These are phyloP conservation scores for Neospermospora avenae DNA, from an alignment of 2,329 filamentous ascomycete species.

Conservation along the genomic window DNA sequence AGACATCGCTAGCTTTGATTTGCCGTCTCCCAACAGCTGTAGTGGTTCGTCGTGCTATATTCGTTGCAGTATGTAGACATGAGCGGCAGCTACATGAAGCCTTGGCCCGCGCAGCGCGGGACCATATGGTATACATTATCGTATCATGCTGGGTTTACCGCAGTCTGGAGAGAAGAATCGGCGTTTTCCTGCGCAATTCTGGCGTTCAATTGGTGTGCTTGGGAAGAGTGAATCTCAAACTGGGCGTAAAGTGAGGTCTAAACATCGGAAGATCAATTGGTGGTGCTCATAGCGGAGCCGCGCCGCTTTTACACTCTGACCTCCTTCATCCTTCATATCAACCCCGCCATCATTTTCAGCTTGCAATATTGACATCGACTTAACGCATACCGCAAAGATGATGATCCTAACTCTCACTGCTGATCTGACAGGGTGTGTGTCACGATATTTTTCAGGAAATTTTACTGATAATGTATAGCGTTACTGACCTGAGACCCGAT, in stretches of 20 bases:
- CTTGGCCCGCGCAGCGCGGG: conserved; percentile 60
- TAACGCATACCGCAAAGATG: conserved; percentile 41
- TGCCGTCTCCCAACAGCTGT: conserved; percentile 48
- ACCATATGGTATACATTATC: conserved; percentile 67
- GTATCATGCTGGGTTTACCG: conserved; percentile 25
- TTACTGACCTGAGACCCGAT: conserved; percentile 82
- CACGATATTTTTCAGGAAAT: background rate
- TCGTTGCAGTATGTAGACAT: conserved; percentile 50
- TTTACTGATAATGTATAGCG: conserved; percentile 49
- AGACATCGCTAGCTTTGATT: conserved; percentile 49
- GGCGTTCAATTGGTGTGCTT: conserved; percentile 3
- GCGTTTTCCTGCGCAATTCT: background rate
- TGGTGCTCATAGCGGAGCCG: background rate
- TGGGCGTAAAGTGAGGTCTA: background rate
- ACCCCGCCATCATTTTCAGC: conserved; percentile 8
- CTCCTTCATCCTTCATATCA: conserved; percentile 5
- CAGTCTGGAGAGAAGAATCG: background rate
- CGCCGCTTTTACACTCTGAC: conserved; percentile 5
- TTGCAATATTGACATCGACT: conserved; percentile 1
- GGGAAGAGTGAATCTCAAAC: background rate
- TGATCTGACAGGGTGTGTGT: conserved; percentile 63
- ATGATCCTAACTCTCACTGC: conserved; percentile 64
- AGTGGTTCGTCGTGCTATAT: conserved; percentile 49
- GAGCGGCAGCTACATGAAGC: conserved; percentile 59
- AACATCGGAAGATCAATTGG: conserved; percentile 10